Conservation (phyloP, 2,329 filamentous ascomycete species). For the Dactylonectria estremocensis region DNA sequence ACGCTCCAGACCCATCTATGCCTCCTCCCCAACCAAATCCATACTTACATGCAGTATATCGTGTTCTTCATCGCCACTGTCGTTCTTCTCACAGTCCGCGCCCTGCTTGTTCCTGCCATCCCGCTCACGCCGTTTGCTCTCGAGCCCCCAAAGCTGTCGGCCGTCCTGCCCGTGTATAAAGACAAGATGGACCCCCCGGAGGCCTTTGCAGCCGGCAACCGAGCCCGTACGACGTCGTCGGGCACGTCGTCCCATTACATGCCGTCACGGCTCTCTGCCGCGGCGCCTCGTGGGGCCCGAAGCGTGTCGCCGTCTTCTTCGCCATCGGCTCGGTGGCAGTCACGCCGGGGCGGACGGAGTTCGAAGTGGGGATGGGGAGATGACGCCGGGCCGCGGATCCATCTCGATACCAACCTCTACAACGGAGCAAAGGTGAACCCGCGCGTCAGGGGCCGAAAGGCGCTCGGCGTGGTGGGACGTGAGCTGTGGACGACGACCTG, state of each 20-base stretch:
- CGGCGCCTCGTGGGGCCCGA: constrained; percentile 39
- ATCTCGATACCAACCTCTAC: constrained; percentile 67
- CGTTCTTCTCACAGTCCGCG: constrained; percentile 66
- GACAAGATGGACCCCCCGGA: constrained; percentile 65
- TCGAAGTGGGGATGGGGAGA: constrained; percentile 62
- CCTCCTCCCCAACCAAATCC: constrained; percentile 88
- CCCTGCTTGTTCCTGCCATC: constrained; percentile 70
- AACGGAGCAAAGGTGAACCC: constrained; percentile 53
- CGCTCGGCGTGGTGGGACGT: constrained; percentile 63
- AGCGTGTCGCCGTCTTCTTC: constrained; percentile 40
- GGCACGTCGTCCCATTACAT: constrained; percentile 46
- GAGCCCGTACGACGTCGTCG: constrained; percentile 39
- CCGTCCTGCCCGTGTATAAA: constrained; percentile 64
- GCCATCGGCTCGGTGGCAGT: constrained; percentile 44
- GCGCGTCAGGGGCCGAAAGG: constrained; percentile 49
- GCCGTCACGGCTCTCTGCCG: constrained; percentile 41
- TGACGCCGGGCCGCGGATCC: constrained; percentile 65
- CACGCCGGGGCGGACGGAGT: constrained; percentile 46
- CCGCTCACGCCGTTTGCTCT: constrained; percentile 69
- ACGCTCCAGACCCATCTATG: constrained; percentile 94
- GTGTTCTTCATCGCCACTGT: constrained; percentile 71
- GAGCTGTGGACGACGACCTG: constrained; percentile 76
- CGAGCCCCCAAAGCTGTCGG: constrained; percentile 53
- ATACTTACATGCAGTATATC: constrained; percentile 86
- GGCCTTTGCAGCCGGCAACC: constrained; percentile 25